Base-by-base conservation (phyloP, 164 flowering plant genomes). In the Chimonanthus praecox region DNA sequence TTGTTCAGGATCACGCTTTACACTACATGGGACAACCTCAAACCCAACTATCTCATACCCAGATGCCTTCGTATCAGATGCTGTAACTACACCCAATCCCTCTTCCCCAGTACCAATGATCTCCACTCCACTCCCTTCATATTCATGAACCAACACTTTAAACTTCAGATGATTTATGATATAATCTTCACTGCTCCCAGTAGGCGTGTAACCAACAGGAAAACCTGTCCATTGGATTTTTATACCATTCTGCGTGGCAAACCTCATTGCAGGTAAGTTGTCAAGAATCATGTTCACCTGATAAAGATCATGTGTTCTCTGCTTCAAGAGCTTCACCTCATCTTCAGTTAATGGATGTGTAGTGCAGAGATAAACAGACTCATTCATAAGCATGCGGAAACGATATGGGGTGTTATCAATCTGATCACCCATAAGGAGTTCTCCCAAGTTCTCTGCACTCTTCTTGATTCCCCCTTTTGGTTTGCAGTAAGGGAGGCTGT, bases 1-100 rank as follows among this genome's bases (percentile, higher is more conserved):
- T 15, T 58, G 79, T 3, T 78, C 83, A 8, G 84, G 79, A 70
- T 86, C 83, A 62, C 79, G 74, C 65, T 83, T 83, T 63, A 83
- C 77, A 66, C 88, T 85, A 77, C 89, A 87, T 7, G 89, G 89
- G 9, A 71, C 47, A 60, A 87, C 89, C 78, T 83, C 81, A 81
- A 87, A 87, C 6, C 89, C 88, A 21, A 87, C 89, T 5, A 87
- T 82, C 77, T 82, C 85, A 74, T 47, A 87, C 9, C 86, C 89
- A 67, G 87, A 81, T 16, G 81, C 80, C 62, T 76, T 78, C 69
- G 75, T 73, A 64, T 74, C 75, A 46, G 75, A 68, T 65, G 81
- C 83, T 15, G 85, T 49, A 72, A 81, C 75, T 18, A 84, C 80
- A 15, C 83, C 82, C 80, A 80, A 60, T 9, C 86, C 87, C 71